Evolutionary conservation across 2,329 filamentous ascomycete species (phyloP), one percentile per base, ranked within the genome.

Genomic region (Fonsecaea erecta): DNA sequence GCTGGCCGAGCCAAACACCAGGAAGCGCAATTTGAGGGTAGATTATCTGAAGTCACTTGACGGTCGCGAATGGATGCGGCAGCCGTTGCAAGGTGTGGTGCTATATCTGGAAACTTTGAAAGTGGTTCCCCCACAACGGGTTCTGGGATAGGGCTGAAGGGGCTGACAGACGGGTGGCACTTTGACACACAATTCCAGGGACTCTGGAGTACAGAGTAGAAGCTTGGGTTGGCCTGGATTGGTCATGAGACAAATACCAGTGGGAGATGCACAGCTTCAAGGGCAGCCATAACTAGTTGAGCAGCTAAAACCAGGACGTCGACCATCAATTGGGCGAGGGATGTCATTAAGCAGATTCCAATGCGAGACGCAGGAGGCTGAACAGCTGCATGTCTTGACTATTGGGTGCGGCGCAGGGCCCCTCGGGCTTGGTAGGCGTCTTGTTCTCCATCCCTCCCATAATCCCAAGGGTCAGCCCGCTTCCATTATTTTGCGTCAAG

Each of bases 381-480:
- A 60, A 60, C 18, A 34, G 55, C 37, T 58, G 55, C 55, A 48
- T 30, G 37, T 48, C 55, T 48, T 58, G 37, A 40, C 40, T 40
- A 48, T 48, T 48, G 43, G 43, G 43, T 48, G 43, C 43, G 21
- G 18, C 30, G 26, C 52, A 53, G 26, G 30, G 12, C 26, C 52
- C 52, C 30, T 34, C 30, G 28, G 52, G 52, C 52, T 53, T 53
- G 52, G 52, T 32, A 53, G 26, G 30, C 52, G 26, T 53, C 18
- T 32, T 53, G 12, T 21, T 34, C 14, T 53, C 28, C 53, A 34
- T 37, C 34, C n/a, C 53, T 26, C 30, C 57, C 57, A 60, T 60
- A 60, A 60, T 60, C 57, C 28, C 52, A 48, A 26, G 30, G 57
- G 30, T 60, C 57, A 60, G 57, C 57, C 57, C 57, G 57, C 57